Evolutionary conservation across 2,329 filamentous ascomycete species (phyloP).

Genomic region (Aspergillus tamarii): DNA sequence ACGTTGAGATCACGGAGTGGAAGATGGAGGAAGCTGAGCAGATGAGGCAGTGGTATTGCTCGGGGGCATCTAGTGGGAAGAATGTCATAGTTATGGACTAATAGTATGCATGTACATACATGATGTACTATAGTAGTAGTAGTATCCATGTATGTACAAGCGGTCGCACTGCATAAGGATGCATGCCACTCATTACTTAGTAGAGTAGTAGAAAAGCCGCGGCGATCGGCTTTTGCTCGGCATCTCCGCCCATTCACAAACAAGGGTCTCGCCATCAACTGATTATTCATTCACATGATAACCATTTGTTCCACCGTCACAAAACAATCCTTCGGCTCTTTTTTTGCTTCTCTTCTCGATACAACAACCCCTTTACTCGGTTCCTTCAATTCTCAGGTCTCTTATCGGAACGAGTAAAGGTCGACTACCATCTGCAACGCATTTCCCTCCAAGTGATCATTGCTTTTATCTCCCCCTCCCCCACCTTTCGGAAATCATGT

Average conservation of each 20-base stretch:
- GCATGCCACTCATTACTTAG: no score
- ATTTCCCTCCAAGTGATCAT: neutral
- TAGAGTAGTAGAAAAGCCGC: neutral
- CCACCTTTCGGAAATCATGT: conserved; percentile 13
- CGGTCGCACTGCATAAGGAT: neutral
- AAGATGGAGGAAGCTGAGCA: conserved; percentile 19
- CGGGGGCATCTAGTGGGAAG: conserved; percentile 11
- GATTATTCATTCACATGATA: conserved; percentile 14
- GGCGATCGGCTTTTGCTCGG: conserved; percentile 10
- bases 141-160: neutral
- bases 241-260: conserved; percentile 1
- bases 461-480: neutral
- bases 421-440: neutral
- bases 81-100: conserved; percentile 17
- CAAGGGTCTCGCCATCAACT: neutral
- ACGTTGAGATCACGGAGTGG: conserved; percentile 18
- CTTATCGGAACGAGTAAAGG: neutral
- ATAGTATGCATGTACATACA: neutral
- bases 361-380: neutral
- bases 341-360: neutral
- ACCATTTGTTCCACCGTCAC: neutral
- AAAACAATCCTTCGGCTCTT: neutral
- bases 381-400: neutral
- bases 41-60: conserved; percentile 19
- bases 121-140: no score